Evolutionary conservation across 164 flowering plant species (phyloP), one percentile per base, ranked within the genome.

Genomic region (Tinospora cordifolia): DNA sequence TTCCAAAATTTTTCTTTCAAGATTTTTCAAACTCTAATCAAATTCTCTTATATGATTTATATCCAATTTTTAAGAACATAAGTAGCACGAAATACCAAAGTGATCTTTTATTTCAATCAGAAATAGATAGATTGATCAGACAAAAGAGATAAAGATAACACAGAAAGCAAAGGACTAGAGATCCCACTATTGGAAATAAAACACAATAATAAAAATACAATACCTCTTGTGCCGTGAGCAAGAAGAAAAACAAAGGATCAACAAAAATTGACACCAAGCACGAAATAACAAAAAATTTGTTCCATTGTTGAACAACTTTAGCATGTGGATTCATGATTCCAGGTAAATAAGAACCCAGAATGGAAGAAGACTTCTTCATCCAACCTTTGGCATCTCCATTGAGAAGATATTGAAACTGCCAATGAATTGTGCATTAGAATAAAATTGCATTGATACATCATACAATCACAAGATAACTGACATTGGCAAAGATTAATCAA

Each of bases 301-400:
- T 93, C 98, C 97, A 93, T 26, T 72, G 81, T 70, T 91, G 96
- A 72, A 93, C 88, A 73, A 79, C 46, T 82, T 78, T 86, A 46
- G 88, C 72, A 82, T 93, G 97, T 74, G 97, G 96, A 71, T 91
- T 90, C 88, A 91, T 90, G 63, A 93, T 83, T 17, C 90, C 90
- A 59, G 89, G 90, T 72, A 87, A 26, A 76, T 70, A 71, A 51
- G 83, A 69, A 25, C 26, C 26, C 30, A 88, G 26, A 69, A 75
- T 76, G 66, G 88, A 83, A 22, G 65, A 69, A 49, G 80, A 76
- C 78, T 86, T 87, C 83, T 79, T 83, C 8, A 83, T 87, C 86
- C 90, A 87, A 40, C 96, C 91, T 83, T 85, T 93, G 15, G 92
- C 91, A 75, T 87, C 98, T 36, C 92, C 93, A 73, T 88, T 83